Conservation (phyloP, 1,284 basidiomycete species). For the Malassezia psittaci region DNA sequence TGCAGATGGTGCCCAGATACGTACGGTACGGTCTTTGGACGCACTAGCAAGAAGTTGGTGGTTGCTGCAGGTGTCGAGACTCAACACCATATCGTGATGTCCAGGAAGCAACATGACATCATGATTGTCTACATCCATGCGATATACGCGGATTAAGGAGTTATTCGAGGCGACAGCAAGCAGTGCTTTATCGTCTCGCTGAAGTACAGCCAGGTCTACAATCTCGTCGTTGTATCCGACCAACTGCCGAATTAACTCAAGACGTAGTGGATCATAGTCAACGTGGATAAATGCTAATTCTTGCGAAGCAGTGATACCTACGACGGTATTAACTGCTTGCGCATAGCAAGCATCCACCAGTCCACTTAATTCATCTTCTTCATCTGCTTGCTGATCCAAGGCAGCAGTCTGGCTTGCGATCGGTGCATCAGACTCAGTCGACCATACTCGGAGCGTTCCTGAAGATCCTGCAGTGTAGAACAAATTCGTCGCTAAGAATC, state of each 20-base stretch:
- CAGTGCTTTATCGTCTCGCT: conserved; percentile 51
- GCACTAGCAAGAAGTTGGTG: conserved; percentile 73
- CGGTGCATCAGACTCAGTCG: neutral
- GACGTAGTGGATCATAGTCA: conserved; percentile 51
- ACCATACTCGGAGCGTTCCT: conserved; percentile 34
- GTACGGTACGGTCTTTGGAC: conserved; percentile 78
- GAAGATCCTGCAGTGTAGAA: conserved; percentile 38
- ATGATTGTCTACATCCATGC: conserved; percentile 47
- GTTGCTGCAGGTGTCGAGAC: conserved; percentile 62
- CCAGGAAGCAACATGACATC: conserved; percentile 33
- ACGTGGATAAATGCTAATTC: conserved; percentile 67
- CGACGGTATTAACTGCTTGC: conserved; percentile 50
- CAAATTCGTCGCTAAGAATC: conserved; percentile 21
- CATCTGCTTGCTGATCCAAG: conserved; percentile 10
- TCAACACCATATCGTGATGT: conserved; percentile 83
- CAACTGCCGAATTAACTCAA: conserved; percentile 58
- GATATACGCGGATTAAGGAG: conserved; percentile 75
- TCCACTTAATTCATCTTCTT: conserved; percentile 32
- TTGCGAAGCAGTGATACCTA: conserved; percentile 82
- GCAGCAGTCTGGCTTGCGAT: neutral
- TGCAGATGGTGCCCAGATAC: conserved; percentile 61
- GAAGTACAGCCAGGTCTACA: conserved; percentile 60
- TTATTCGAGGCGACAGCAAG: conserved; percentile 93
- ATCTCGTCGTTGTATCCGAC: conserved; percentile 98
- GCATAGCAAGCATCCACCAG: conserved; percentile 32